phyloP scores from a whole-genome alignment of 2,329 filamentous ascomycete species.

The Dendryphion nanum region DNA sequence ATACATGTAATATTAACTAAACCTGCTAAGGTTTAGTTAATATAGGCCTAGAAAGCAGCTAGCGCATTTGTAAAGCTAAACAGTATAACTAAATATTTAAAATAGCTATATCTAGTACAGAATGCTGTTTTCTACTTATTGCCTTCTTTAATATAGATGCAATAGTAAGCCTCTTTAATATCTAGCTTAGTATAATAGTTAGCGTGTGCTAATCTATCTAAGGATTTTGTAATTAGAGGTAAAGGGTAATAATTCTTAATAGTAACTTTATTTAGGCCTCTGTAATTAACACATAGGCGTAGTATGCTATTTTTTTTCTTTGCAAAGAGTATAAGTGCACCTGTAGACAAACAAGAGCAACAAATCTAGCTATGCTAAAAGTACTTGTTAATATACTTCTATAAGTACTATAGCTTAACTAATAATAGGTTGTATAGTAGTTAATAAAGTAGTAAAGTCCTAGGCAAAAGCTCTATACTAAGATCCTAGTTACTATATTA shows the following conservation, averaged over 20 bases:
- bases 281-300: not conserved
- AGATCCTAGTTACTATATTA: too few relatives aligned
- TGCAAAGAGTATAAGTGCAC: not conserved
- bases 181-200: not conserved
- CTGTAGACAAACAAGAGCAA: too few relatives aligned
- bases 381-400: too few relatives aligned
- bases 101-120: not conserved
- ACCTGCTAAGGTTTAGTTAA: not conserved
- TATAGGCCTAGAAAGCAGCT: not conserved
- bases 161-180: not conserved
- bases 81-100: not conserved
- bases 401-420: too few relatives aligned
- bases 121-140: not conserved
- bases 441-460: too few relatives aligned
- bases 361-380: too few relatives aligned
- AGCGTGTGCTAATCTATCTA: not conserved
- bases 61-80: not conserved
- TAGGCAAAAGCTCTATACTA: too few relatives aligned
- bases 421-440: too few relatives aligned
- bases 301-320: not conserved
- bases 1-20: not conserved
- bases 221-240: not conserved
- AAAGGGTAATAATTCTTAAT: not conserved
- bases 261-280: not conserved
- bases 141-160: not conserved